Evolutionary conservation across 106 monocot genomes (phyloP).

Genomic region (Acanthochlamys bracteata): DNA sequence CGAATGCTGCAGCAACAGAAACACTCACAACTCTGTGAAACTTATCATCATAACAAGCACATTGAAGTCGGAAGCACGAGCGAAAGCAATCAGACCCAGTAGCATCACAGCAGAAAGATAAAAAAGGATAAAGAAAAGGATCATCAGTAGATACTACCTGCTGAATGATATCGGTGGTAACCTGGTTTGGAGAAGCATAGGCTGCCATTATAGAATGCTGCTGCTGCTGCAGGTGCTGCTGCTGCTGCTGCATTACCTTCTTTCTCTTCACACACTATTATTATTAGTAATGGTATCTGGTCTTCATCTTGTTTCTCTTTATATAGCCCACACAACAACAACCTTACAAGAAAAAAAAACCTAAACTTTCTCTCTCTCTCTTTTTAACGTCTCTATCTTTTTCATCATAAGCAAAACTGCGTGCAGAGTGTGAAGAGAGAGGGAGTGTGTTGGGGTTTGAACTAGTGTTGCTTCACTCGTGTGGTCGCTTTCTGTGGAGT

Average conservation of each 20-base stretch:
- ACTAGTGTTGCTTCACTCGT: background rate
- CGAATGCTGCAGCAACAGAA: no score
- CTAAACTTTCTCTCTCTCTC: conserved; percentile 2
- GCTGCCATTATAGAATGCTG: conserved; percentile 47
- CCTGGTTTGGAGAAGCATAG: conserved; percentile 42
- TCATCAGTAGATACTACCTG: conserved; percentile 28
- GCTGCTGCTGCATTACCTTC: conserved; percentile 54
- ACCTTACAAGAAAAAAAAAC: background rate
- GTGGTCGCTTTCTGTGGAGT: background rate
- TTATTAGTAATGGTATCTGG: no score
- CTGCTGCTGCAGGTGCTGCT: conserved; percentile 63
- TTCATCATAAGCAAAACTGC: background rate
- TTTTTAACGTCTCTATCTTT: background rate
- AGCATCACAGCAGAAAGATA: background rate
- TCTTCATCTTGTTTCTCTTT: background rate
- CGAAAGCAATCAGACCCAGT: background rate
- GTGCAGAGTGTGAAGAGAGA: conserved; percentile 1
- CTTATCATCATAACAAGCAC: no score
- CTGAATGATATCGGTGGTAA: conserved; percentile 70
- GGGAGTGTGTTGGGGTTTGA: background rate
- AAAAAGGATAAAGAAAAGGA: background rate
- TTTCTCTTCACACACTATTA: no score
- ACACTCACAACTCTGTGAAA: no score
- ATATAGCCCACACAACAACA: conserved; percentile 3
- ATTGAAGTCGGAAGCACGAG: no score